Conservation (phyloP, 176 grass and related monocot genomes). For the Luzula sylvatica region DNA sequence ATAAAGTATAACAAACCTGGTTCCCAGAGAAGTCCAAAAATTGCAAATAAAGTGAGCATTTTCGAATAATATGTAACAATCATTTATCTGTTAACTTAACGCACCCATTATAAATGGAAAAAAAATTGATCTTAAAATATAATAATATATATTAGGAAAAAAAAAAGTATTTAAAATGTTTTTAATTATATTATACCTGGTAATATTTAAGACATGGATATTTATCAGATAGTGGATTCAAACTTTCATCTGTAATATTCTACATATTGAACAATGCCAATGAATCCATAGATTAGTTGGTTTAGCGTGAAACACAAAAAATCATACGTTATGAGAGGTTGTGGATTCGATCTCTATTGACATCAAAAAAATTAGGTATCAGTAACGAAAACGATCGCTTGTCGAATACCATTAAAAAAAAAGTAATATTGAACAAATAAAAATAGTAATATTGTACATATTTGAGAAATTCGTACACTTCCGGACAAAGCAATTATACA, state of each 20-base stretch:
- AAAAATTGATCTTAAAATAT: not conserved
- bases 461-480: too few species aligned
- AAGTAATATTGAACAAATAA: too few species aligned
- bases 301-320: too few species aligned
- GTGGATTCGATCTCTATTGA: too few species aligned
- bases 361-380: too few species aligned
- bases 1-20: constrained; percentile 32
- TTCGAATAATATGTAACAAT: constrained; percentile 50
- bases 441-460: too few species aligned
- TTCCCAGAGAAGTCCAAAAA: constrained; percentile 90
- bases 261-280: constrained; percentile 33
- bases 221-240: constrained; percentile 49
- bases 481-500: too few species aligned
- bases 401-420: too few species aligned
- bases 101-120: constrained; percentile 40
- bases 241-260: constrained; percentile 64
- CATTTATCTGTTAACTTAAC: constrained; percentile 79
- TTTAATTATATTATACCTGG: constrained; percentile 71
- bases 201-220: constrained; percentile 63
- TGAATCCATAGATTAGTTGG: too few species aligned
- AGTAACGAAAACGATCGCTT: too few species aligned
- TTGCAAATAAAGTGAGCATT: constrained; percentile 67
- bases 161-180: too few species aligned
- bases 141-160: not conserved
- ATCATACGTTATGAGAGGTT: too few species aligned